A percentile compares a stretch with the other conserved stretches of the same genome.
These are phyloP conservation scores for Echium plantagineum DNA, from an alignment of 257 asterid genomes.

Conservation along the genomic window DNA sequence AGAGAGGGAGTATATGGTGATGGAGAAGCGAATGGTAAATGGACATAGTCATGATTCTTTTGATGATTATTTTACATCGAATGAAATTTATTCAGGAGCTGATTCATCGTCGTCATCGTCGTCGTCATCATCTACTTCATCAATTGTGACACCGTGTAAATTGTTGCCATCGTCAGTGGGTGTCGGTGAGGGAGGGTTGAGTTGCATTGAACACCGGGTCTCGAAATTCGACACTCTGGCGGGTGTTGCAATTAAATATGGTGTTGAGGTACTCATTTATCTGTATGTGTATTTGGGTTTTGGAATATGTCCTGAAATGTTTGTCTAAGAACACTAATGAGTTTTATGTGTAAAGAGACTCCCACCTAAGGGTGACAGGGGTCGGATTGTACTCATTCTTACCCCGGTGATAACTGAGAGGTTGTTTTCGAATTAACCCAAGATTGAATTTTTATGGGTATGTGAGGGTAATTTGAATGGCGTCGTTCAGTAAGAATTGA, in stretches of 20 bases:
- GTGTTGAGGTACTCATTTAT: conserved; percentile 52
- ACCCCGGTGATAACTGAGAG: no score
- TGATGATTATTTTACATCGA: background rate
- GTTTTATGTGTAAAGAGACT: no score
- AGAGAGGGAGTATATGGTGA: background rate
- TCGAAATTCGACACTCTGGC: conserved; percentile 61
- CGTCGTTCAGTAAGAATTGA: no score
- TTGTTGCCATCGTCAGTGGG: background rate
- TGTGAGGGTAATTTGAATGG: no score
- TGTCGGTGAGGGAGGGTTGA: conserved; percentile 16
- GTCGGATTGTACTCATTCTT: no score
- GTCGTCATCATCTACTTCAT: no score
- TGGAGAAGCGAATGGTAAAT: background rate
- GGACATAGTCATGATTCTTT: background rate
- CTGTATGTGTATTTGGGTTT: background rate
- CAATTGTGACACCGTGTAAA: background rate
- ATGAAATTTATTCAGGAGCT: background rate
- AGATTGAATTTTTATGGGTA: no score
- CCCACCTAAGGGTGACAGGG: no score
- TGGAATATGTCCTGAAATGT: no score
- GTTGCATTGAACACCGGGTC: conserved; percentile 38
- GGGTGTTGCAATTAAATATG: conserved; percentile 70
- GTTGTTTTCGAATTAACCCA: no score
- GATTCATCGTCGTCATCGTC: background rate
- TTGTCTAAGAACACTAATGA: no score